phyloP scores from a whole-genome alignment of 192 early-diverging fungal genomes.

The Entomortierella parvispora region DNA sequence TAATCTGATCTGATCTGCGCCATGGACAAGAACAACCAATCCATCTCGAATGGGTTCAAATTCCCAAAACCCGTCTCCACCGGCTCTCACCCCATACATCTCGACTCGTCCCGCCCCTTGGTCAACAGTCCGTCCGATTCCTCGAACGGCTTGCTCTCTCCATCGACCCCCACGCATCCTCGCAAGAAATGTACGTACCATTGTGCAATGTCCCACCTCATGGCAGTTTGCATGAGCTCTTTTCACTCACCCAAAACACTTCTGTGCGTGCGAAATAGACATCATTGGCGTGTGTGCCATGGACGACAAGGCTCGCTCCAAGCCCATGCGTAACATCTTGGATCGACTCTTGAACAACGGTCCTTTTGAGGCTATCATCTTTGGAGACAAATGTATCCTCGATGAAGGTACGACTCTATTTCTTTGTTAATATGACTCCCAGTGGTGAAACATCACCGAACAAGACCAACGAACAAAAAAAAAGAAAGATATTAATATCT shows the following conservation, averaged over 20 bases:
- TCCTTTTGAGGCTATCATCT: constrained; percentile 86
- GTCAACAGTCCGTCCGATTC: background rate
- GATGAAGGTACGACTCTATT: constrained; percentile 77
- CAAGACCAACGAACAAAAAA: background rate
- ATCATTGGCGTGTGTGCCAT: constrained; percentile 91
- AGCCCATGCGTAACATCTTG: constrained; percentile 96
- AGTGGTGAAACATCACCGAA: background rate
- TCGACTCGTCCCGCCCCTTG: background rate
- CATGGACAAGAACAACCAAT: constrained; percentile 16
- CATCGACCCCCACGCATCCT: constrained; percentile 3
- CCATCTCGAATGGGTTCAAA: constrained; percentile 32
- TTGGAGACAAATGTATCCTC: constrained; percentile 96
- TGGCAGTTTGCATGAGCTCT: background rate
- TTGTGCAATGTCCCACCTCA: background rate
- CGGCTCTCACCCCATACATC: background rate
- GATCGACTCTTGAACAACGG: constrained; percentile 71
- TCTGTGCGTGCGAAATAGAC: constrained; percentile 33
- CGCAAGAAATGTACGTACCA: constrained; percentile 22
- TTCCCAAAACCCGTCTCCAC: constrained; percentile 22
- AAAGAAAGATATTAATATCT: background rate
- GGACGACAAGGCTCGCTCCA: constrained; percentile 94
- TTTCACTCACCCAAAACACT: background rate
- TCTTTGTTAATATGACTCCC: too few relatives aligned
- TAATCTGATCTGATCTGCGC: background rate
- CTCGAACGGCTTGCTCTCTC: background rate